These are phyloP conservation scores for Zanthoxylum bungeanum DNA, from an alignment of 345 rosid species.

Conservation along the genomic window DNA sequence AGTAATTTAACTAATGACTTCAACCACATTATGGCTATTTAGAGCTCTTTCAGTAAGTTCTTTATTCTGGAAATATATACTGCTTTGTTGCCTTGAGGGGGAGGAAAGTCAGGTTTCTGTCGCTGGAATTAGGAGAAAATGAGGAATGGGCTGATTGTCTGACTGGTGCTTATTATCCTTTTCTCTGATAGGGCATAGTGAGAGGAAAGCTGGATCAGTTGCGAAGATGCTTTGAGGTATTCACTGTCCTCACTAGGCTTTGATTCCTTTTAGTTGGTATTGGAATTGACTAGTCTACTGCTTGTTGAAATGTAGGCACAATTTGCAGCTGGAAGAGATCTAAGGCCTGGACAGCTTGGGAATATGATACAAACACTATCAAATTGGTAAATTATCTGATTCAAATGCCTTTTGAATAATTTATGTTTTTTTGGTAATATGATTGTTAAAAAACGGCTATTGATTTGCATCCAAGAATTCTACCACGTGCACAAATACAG, in stretches of 20 bases:
- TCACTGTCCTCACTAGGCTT: conserved; percentile 6
- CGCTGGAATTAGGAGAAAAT: background rate
- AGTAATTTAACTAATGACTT: background rate
- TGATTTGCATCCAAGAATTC: background rate
- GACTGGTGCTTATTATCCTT: background rate
- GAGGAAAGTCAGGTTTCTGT: background rate
- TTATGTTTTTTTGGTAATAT: background rate
- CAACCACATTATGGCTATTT: background rate
- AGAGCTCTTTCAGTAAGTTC: background rate
- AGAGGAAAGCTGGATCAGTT: conserved; percentile 96
- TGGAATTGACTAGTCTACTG: background rate
- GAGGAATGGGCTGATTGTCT: background rate
- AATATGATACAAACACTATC: conserved; percentile 87
- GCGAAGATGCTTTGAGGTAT: conserved; percentile 92
- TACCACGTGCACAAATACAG: background rate
- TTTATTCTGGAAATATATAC: background rate
- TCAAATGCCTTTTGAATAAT: background rate
- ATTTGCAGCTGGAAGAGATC: conserved; percentile 96
- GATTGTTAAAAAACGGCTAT: background rate
- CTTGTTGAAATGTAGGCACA: conserved; percentile 55
- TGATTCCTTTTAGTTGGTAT: background rate
- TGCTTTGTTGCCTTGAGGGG: background rate
- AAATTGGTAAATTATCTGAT: conserved; percentile 54
- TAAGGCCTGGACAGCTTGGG: conserved; percentile 84
- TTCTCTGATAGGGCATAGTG: conserved; percentile 68